A percentile compares a stretch with the other conserved stretches of the same genome.
Evolutionary conservation across 805 yeast genomes (phyloP).

Genomic region (Myxozyma sirexii): DNA sequence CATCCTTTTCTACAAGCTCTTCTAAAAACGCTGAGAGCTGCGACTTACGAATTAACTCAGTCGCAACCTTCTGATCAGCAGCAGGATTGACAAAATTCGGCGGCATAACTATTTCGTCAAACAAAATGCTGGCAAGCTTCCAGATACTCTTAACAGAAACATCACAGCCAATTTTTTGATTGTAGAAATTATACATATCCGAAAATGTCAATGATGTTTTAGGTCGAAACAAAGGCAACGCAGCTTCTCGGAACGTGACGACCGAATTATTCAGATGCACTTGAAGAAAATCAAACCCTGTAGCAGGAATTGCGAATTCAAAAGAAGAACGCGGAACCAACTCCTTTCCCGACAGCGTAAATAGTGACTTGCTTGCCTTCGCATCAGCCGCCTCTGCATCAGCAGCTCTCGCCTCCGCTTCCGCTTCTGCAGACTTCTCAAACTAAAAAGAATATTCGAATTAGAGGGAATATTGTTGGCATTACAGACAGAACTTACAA

Average conservation of each 20-base stretch:
- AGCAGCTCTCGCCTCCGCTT: neutral
- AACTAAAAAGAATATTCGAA: neutral
- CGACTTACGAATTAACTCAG: slow-evolving; percentile 46
- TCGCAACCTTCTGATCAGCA: slow-evolving; percentile 16
- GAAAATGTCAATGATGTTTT: slow-evolving; percentile 1
- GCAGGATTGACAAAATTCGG: slow-evolving; percentile 7
- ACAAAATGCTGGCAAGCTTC: slow-evolving; percentile 64
- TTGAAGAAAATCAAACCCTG: slow-evolving; percentile 17
- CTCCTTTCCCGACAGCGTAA: neutral
- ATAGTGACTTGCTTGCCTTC: neutral
- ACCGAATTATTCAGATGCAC: slow-evolving; percentile 9
- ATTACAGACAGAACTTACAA: slow-evolving; percentile 4
- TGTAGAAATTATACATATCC: slow-evolving; percentile 5
- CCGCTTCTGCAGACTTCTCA: neutral
- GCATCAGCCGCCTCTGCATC: neutral
- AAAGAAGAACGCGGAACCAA: neutral
- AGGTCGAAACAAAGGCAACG: slow-evolving; percentile 18
- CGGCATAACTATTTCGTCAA: slow-evolving; percentile 48
- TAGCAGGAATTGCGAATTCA: neutral
- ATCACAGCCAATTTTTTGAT: neutral
- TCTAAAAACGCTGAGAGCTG: slow-evolving; percentile 62
- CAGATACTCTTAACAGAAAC: slow-evolving; percentile 43
- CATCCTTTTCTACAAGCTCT: slow-evolving; percentile 46
- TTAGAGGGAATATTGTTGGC: no score
- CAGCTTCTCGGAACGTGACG: slow-evolving; percentile 10